phyloP scores from a whole-genome alignment of 2,329 filamentous ascomycete species.

The Ophioceras dolichostomum region DNA sequence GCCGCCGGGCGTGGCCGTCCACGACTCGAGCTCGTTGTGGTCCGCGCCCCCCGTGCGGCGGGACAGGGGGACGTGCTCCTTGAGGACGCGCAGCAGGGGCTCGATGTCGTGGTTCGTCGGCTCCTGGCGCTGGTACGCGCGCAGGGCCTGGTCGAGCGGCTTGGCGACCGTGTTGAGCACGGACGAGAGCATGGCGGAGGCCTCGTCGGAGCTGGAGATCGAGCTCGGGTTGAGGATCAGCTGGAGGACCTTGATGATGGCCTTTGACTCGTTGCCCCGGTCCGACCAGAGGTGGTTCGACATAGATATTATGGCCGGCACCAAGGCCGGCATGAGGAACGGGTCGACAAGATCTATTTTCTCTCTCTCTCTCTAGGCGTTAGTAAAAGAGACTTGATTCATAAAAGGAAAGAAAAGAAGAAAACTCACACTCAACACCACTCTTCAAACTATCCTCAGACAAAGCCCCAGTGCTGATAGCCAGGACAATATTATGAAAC shows the following conservation, averaged over 20 bases:
- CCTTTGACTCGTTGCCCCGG: constrained; percentile 49
- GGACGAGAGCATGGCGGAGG: constrained; percentile 55
- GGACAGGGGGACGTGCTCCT: constrained; percentile 42
- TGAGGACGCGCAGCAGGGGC: constrained; percentile 53
- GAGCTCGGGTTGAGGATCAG: constrained; percentile 59
- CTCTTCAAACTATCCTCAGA: constrained; percentile 59
- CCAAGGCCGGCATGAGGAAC: constrained; percentile 66
- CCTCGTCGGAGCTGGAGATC: constrained; percentile 54
- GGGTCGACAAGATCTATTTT: constrained; percentile 68
- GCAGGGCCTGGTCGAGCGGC: constrained; percentile 54
- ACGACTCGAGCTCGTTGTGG: constrained; percentile 55
- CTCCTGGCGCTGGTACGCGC: constrained; percentile 52
- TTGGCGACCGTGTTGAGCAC: constrained; percentile 62
- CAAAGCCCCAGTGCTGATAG: constrained; percentile 52
- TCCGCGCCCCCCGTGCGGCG: constrained; percentile 51
- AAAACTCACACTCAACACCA: constrained; percentile 58
- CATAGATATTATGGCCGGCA: constrained; percentile 62
- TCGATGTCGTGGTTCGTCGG: constrained; percentile 59
- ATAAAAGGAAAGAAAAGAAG: neutral
- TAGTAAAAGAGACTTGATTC: neutral
- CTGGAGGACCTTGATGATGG: constrained; percentile 59
- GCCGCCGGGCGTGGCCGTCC: constrained; percentile 43
- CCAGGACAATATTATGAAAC: constrained; percentile 63
- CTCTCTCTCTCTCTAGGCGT: too few relatives aligned
- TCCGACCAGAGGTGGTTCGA: constrained; percentile 57